Evolutionary conservation across 2,329 filamentous ascomycete genomes (phyloP).

Genomic region (Capronia americana): DNA sequence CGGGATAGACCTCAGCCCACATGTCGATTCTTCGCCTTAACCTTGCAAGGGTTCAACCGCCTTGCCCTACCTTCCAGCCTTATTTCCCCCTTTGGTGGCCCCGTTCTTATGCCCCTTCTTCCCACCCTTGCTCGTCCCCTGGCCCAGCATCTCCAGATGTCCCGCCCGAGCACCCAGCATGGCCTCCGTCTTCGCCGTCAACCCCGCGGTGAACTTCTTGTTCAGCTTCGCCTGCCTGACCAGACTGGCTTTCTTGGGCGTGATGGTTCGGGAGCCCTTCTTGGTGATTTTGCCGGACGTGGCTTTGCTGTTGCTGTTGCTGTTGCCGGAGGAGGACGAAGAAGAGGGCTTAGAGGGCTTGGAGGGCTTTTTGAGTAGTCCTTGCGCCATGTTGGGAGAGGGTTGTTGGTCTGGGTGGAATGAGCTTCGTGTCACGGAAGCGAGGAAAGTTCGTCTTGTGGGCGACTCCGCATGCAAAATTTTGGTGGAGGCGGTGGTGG

Average conservation of each 20-base stretch:
- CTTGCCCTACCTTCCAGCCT: slow-evolving; percentile 3
- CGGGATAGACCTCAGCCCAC: too few relatives aligned
- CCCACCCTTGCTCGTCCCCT: slow-evolving; percentile 66
- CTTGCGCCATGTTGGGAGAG: slow-evolving; percentile 35
- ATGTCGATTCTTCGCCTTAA: background rate
- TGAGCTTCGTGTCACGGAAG: too few relatives aligned
- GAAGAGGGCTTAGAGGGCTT: slow-evolving; percentile 26
- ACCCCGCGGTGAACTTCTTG: slow-evolving; percentile 69
- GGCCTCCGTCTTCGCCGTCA: slow-evolving; percentile 71
- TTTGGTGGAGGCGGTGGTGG: background rate
- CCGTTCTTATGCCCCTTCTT: slow-evolving; percentile 18
- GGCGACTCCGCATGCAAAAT: background rate
- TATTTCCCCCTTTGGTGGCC: slow-evolving; percentile 24
- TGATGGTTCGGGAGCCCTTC: slow-evolving; percentile 67
- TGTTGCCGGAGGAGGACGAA: slow-evolving; percentile 8
- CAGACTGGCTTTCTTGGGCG: slow-evolving; percentile 68
- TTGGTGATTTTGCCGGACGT: slow-evolving; percentile 56
- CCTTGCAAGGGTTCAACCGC: slow-evolving; percentile 17
- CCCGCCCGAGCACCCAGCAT: slow-evolving; percentile 70
- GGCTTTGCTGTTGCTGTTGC: slow-evolving; percentile 14
- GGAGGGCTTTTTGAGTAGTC: slow-evolving; percentile 35
- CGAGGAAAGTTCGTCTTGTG: background rate
- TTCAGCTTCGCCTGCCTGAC: slow-evolving; percentile 67
- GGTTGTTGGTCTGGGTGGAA: too few relatives aligned
- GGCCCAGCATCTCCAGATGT: slow-evolving; percentile 71